Evolutionary conservation across 1,284 basidiomycete species (phyloP), one percentile per base, ranked within the genome.

Genomic region (Porodaedalea pini): DNA sequence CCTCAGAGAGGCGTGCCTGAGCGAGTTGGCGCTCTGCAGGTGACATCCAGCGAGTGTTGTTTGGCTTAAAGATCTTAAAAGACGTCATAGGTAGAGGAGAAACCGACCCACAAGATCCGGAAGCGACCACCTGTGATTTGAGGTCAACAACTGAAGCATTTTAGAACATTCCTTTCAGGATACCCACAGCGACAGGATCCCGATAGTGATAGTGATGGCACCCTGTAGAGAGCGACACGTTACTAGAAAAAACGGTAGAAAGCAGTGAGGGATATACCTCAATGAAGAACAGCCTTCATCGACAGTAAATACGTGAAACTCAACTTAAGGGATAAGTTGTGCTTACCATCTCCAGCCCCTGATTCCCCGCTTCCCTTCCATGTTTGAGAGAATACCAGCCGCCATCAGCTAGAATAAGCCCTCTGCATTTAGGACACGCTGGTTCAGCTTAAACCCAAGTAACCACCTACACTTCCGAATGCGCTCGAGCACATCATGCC

Each of bases 11-110:
- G 15, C 78, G 72, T 0, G 71, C 70, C 57, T 76, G 73, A 13
- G 78, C 77, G 3, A 79, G 68, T 21, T 69, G 66, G 7, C 68
- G 68, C 64, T 79, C 73, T 25, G 69, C 71, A 2, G 66, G 67
- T 4, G 72, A 67, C 65, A 80, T 73, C 56, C 78, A 75, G n/a
- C 70, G 66, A 10, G 77, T 75, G 64, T 77, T 78, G 45, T 58
- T 27, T 5, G 65, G 64, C 63, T 65, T n/a, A n/a, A 29, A 45
- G 11, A 32, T 40, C 4, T 51, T 34, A 25, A 29, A 4, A 53
- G 17, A 15, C 10, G 21, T 0, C 1, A 27, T 21, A 31, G 5
- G 11, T 11, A 25, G 31, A 4, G n/a, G 5, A 31, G 34, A 34
- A 10, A 19, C n/a, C 11, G 49, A 59, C 56, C 27, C 52, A 66